Evolutionary conservation across 345 rosid genomes (phyloP), one percentile per base, ranked within the genome.

Genomic region (Sisymbrium altissimum): DNA sequence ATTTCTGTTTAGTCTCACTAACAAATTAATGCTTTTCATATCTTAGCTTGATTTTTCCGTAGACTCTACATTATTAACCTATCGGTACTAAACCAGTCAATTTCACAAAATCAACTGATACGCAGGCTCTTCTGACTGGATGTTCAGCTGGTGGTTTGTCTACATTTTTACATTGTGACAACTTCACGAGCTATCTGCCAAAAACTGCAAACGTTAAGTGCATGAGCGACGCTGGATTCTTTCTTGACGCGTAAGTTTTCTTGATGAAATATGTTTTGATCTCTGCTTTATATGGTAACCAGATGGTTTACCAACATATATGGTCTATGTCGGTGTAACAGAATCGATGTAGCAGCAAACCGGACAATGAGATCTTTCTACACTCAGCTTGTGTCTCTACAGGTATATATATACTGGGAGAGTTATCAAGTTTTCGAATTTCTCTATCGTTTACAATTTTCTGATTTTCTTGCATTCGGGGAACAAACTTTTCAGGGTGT

Each of bases 81-180:
- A 23, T 48, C 14, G 19, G 33, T 58, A 75, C 64, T 67, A 19
- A 68, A 60, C 70, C 64, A 33, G 32, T 9, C 7, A 61, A 50
- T 52, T 4, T 1, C 5, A 72, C 7, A 14, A 39, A 18, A 12
- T 11, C 2, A 19, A 66, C 11, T 46, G 53, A 53, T 61, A 67
- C 14, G 3, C 52, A 95, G 99, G 99, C 97, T 71, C 82, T 95
- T 87, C 89, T 95, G 48, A 89, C 97, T 53, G 99, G 99, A 70
- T 95, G 99, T 85, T 95, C 99, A 59, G 99, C 99, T 49, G 99
- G 99, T 50, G 99, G 97, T 64, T 82, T 95, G 49, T 86, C 99
- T 8, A 58, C 86, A 53, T 89, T 95, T 76, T 41, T 86, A 73
- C 97, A 89, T 41, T 92, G 99, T 45, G 93, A 92, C 66, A 81